Evolutionary conservation across 495 filamentous ascomycete species (phyloP).

Genomic region (Talaromyces thailandensis): DNA sequence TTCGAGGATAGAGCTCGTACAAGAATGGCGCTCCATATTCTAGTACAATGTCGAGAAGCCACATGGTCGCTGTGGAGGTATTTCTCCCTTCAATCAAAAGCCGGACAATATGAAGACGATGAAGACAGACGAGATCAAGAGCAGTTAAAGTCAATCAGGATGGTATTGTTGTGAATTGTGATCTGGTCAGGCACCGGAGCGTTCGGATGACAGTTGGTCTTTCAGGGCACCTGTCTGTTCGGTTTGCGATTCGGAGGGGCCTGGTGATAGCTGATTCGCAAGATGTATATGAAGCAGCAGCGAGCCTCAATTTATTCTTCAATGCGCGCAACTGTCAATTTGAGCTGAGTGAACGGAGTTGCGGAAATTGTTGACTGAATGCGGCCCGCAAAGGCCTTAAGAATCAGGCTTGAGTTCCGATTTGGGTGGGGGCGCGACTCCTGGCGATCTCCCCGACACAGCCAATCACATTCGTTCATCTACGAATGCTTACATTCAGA

Average conservation of each 20-base stretch:
- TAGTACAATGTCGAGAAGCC: constrained; percentile 28
- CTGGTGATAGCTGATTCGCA: no score
- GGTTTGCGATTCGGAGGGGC: neutral
- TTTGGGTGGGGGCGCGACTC: neutral
- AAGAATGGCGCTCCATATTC: constrained; percentile 41
- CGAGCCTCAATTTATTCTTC: neutral
- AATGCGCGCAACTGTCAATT: neutral
- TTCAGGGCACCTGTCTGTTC: neutral
- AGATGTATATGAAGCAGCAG: no score
- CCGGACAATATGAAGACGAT: neutral
- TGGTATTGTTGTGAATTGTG: neutral
- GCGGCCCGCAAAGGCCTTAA: neutral
- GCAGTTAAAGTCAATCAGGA: neutral
- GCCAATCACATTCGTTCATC: neutral
- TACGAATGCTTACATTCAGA: neutral
- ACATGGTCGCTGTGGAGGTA: constrained; percentile 16
- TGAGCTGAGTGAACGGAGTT: neutral
- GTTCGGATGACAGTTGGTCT: neutral
- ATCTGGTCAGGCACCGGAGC: neutral
- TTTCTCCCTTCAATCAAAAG: constrained; percentile 1
- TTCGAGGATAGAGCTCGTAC: constrained; percentile 16
- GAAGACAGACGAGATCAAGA: neutral
- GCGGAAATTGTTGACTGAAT: neutral
- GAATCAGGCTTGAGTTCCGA: neutral
- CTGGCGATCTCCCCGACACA: neutral